Conservation (phyloP, 495 filamentous ascomycete species). For the Talaromyces proteolyticus region DNA sequence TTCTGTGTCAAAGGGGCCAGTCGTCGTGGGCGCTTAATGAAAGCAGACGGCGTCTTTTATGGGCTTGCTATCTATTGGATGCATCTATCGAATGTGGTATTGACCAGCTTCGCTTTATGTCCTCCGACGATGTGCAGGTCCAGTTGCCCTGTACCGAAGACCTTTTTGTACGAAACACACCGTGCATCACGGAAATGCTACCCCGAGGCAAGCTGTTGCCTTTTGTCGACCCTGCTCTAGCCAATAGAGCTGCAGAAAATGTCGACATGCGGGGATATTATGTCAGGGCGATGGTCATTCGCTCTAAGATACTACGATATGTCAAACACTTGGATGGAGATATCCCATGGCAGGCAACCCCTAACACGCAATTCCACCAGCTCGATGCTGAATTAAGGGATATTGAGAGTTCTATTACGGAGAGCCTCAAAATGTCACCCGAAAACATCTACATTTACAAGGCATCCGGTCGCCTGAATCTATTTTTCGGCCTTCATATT, state of each 20-base stretch:
- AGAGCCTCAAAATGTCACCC: not conserved
- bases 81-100: constrained; percentile 3
- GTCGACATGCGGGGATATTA: constrained; percentile 3
- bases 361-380: not conserved
- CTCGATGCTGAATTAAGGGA: not conserved
- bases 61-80: constrained; percentile 1
- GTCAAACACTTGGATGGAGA: constrained; percentile 1
- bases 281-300: not conserved
- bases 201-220: not conserved
- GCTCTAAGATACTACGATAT: constrained; percentile 1
- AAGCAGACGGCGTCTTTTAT: not conserved
- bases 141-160: not conserved
- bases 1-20: constrained; percentile 1
- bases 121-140: not conserved
- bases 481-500: constrained; percentile 1
- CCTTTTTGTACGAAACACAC: not conserved
- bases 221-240: not conserved
- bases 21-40: not conserved
- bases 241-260: not conserved
- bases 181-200: not conserved
- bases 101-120: constrained; percentile 2
- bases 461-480: constrained; percentile 2
- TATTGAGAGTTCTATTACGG: constrained; percentile 1
- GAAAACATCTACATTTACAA: constrained; percentile 6
- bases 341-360: not conserved